Evolutionary conservation across 768 basidiomycete genomes (phyloP), one percentile per base, ranked within the genome.

Genomic region (Xanthoconium stramineum): DNA sequence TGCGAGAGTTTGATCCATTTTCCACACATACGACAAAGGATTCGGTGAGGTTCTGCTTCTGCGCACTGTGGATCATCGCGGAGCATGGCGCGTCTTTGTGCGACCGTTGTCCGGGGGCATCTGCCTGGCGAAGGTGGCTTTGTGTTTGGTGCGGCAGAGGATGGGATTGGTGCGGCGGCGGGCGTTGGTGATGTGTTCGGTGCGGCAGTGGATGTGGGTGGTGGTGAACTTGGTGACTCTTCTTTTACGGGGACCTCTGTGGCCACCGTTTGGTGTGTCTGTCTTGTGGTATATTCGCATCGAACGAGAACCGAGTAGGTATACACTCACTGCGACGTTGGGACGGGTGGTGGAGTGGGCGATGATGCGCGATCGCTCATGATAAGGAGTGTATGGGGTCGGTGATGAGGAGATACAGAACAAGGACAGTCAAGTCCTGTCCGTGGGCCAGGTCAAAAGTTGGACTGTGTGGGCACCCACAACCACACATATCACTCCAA

Each of bases 21-120:
- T 52, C 80, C 71, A 65, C 89, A 91, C 37, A 74, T 75, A 59
- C 77, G 78, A 66, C 89, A 91, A 48, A 80, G 71, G 17, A 81
- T 82, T 52, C 77, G 75, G 49, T 80, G 71, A 6, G 79, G 74
- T 60, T 82, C 75, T 17, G 83, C 73, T 50, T 76, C 78, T 47
- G 79, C 79, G 5, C 74, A 74, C 50, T 76, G 75, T 13, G 80
- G 76, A 66, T 89, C 87, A 3, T 75, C 68, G 51, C 82, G 79
- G 4, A 91, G 71, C 30, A 74, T 57, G 13, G 76, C 77, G 59
- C 80, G 78, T 55, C 83, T 75, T 60, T 85, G 78, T 46, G 72
- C 72, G 59, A 74, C 75, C 1, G 52, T 50, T 42, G 15, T 59
- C 29, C 61, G 72, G 62, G 10, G 46, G 24, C 56, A 43, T 52